Evolutionary conservation across 805 yeast species (phyloP), one percentile per base, ranked within the genome.

Genomic region (Deakozyma indianensis): DNA sequence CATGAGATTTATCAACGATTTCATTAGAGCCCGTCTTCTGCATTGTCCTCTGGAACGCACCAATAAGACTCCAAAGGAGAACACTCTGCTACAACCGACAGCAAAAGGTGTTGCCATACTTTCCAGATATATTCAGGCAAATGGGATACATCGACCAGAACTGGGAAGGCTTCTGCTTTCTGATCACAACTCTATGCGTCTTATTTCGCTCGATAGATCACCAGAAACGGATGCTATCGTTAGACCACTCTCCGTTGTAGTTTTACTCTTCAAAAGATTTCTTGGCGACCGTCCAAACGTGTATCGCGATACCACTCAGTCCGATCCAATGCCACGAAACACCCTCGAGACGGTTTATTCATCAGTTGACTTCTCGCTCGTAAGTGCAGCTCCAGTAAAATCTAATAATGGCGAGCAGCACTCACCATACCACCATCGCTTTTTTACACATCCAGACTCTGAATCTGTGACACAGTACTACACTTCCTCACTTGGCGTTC

Each of bases 141-240:
- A 32, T 20, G 38, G 38, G 5, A n/a, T 32, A 7, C 7, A 32
- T 5, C 5, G 7, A 7, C 38, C 38, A 32, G 38, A 11, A n/a
- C 38, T 32, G 11, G 20, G 18, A 9, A n/a, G 16, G 18, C 18
- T 32, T 9, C 9, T 32, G 7, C 38, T 32, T 4, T 32, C 38
- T 32, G 38, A 32, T 5, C 16, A 11, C 18, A 32, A 32, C 18
- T 32, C 38, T 4, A 32, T 32, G 38, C 11, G 38, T 5, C 38
- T 32, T 9, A 20, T 32, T 7, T 11, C 5, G 18, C 18, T 32
- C 20, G 38, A 32, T 20, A 32, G 38, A 32, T 9, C 11, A 9
- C 38, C 38, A 32, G 38, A 32, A n/a, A 32, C 38, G 7, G 38
- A 32, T n/a, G 38, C 38, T n/a, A 32, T 32, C 16, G 38, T 32